Base-by-base conservation (phyloP, 257 asterid species). In the Penstemon davidsonii region DNA sequence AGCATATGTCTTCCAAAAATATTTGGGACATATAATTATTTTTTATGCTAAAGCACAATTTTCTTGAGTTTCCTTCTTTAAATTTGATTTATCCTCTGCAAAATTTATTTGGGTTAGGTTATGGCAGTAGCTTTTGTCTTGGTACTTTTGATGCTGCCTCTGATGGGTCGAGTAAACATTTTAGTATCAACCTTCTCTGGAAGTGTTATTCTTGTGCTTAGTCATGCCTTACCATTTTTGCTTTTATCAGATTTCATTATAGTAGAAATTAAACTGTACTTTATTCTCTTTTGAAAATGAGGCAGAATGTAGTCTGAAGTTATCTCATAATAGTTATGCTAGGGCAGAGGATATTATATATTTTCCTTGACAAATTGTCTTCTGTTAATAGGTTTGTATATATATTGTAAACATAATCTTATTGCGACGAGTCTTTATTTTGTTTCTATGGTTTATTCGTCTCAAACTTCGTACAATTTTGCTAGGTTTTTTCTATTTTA, bases 401-500 rank as follows among this genome's bases (percentile, higher is more conserved):
- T 51, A 18, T 25, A 18, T 39, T 58, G 51, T 43, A 62, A 39
- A 12, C 54, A 36, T 19, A 60, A 52, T 19, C 38, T 4, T 49
- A 37, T 71, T 42, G 33, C 33, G 33, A 25, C 33, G 33, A 25
- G 33, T 25, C 33, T 25, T 25, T 25, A 25, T 25, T 1, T 25
- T 25, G 33, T 25, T 25, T 25, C 33, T 25, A 2, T 2, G 33
- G 33, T 1, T 25, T 25, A 25, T 25, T 25, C 33, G 33, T 25
- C 2, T 25, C 33, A 25, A 25, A 25, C 33, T 25, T 25, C 33
- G 33, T 25, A 25, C 33, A 25, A 25, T 36, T 44, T 43, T 8
- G 10, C 43, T 8, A 42, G 70, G 67, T 56, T 70, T 68, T 75
- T 54, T 38, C 33, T 59, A 61, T 62, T 64, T 47, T 46, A 39